Base-by-base conservation (phyloP, 2,329 filamentous ascomycete genomes). In the Aspergillus ruber region DNA sequence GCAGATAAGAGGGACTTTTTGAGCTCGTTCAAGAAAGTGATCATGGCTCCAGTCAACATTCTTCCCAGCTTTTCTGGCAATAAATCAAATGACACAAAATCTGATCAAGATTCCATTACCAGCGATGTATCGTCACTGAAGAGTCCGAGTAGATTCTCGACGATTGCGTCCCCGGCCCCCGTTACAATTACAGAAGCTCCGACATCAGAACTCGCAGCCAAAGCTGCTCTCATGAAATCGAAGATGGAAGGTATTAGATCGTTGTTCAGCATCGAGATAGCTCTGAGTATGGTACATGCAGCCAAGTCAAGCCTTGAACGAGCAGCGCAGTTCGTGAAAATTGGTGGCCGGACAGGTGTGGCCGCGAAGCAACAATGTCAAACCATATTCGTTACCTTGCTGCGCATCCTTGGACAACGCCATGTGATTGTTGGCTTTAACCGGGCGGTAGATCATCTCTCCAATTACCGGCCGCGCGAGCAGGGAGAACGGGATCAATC, bases 41-140 rank as follows among this genome's bases (percentile, higher is more conserved):
- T 98, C 55, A 96, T 98, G 90, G 94, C 95, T 84, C 93, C 93
- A 2, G 91, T 98, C 43, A 95, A 88, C 45, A 91, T 90, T 7
- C 74, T 97, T 3, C 88, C 89, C 1, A 84, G 80, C 42, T 80
- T 88, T 53, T 74, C 80, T 5, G 72, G 81, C 74, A n/a, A 77
- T 77, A 46, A 88, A 82, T 61, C 77, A 71, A 50, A 69, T 67
- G 63, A 60, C 33, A 7, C 57, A 8, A 67, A 64, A 46, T 42
- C 54, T 0, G 60, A 59, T 8, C 52, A 55, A 5, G 54, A 57
- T 17, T 53, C 58, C 4, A 50, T 52, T 23, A 46, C 47, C 15
- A 49, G 44, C 18, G 60, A 59, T 21, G 40, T 56, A 6, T 23
- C 51, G 9, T 51, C 52, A 6, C 44, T 59, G 8, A 69, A 66